A percentile compares a stretch with the other conserved stretches of the same genome.
Conservation (phyloP, 257 asterid species). For the Solanum pimpinellifolium region DNA sequence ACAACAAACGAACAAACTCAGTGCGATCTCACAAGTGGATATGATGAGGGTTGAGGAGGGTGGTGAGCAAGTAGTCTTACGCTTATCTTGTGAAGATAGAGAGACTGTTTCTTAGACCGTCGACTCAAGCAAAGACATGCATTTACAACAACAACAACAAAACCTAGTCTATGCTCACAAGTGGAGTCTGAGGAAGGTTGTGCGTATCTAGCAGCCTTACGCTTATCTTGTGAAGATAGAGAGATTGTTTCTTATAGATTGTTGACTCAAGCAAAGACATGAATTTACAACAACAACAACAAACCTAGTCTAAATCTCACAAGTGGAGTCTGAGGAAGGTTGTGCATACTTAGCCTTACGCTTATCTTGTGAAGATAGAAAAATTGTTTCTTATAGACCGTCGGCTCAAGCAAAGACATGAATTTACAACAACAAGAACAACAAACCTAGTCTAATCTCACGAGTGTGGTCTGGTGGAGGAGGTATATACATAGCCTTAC, state of each 20-base stretch:
- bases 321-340: neutral
- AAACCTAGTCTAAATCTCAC: neutral
- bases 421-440: neutral
- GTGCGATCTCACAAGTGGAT: neutral
- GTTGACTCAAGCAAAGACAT: neutral
- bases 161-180: neutral
- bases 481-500: neutral
- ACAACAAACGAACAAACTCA: neutral
- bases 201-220: neutral
- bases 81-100: neutral
- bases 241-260: neutral
- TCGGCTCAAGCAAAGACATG: neutral
- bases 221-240: neutral
- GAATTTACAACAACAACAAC: neutral
- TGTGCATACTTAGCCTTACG: neutral
- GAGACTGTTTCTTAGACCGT: neutral
- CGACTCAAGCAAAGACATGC: neutral
- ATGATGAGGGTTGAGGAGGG: neutral
- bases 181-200: neutral
- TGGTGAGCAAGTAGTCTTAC: neutral
- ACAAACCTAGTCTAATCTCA: neutral
- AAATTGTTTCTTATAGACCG: neutral
- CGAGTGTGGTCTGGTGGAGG: neutral
- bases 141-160: neutral
- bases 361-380: neutral